Percentiles rank a stretch among this genome's conserved stretches.
These are phyloP conservation scores for Diaporthe humulicola DNA, from an alignment of 2,329 filamentous ascomycete species.

Conservation along the genomic window DNA sequence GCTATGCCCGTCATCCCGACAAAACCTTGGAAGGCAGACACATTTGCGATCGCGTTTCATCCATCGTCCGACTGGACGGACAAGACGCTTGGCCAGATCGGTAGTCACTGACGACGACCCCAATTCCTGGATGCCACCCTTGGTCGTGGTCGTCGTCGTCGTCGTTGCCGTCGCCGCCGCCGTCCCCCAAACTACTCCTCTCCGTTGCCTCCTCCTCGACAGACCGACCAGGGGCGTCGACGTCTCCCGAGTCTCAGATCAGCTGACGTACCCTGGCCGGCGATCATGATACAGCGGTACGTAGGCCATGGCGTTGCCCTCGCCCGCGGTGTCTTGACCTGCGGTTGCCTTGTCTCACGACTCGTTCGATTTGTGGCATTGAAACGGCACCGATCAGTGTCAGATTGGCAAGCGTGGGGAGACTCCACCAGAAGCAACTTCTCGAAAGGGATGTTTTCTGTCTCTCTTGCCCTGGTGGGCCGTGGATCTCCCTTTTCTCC, in stretches of 20 bases:
- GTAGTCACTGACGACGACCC: neutral
- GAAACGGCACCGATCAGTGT: constrained; percentile 25
- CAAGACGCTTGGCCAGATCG: constrained; percentile 13
- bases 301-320: constrained; percentile 17
- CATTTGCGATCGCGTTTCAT: constrained; percentile 17
- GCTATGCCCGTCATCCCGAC: constrained; percentile 14
- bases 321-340: constrained; percentile 3
- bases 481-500: constrained; percentile 24
- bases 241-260: constrained; percentile 15
- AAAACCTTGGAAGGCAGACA: neutral
- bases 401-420: constrained; percentile 27
- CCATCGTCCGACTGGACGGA: constrained; percentile 11
- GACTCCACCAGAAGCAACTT: constrained; percentile 16
- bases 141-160: neutral
- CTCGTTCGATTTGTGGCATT: constrained; percentile 31
- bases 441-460: neutral
- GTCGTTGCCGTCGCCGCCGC: neutral
- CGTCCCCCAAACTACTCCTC: no score
- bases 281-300: constrained; percentile 14
- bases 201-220: neutral
- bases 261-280: constrained; percentile 18
- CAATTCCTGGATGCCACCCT: neutral
- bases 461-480: constrained; percentile 1
- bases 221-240: neutral
- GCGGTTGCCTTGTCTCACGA: constrained; percentile 20